Evolutionary conservation across 176 grass and related monocot genomes (phyloP), one percentile per base, ranked within the genome.

Genomic region (Cenchrus fungigraminus): DNA sequence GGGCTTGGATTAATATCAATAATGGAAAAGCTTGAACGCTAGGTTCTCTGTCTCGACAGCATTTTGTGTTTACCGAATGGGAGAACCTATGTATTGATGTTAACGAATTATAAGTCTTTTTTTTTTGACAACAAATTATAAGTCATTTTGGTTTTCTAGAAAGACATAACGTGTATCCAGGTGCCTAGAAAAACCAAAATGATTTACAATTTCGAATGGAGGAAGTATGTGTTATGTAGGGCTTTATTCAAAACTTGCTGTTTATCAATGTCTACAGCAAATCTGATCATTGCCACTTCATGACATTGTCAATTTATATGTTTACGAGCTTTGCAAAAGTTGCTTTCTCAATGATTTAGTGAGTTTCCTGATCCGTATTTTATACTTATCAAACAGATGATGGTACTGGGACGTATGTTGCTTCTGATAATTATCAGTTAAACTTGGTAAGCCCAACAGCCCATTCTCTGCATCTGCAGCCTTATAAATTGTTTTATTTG

Each of bases 371-470:
- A 76, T 75, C 28, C 44, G 0, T 71, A 20, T 47, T 19, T 68
- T 51, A 67, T 51, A 67, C 20, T 61, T 19, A 54, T 44, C 82
- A 47, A 52, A 78, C 65, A 83, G 86, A 64, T 54, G 65, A 77
- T 52, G 40, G 12, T 61, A 69, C 50, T 19, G 19, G 20, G 67
- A n/a, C 11, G 3, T 34, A 12, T 1, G 43, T 88, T 71, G 25
- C 85, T 76, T 76, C 13, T 45, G 45, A 53, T 6, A 44, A 5
- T 40, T 32, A 70, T 77, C 71, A 76, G 53, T 31, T 70, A 49
- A 77, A 77, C 6, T 9, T 83, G 65, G 86, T 83, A 70, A 13
- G 75, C 25, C 31, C 19, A 71, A 49, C 34, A 9, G 75, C 17
- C n/a, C 12, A 71, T 58, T 50, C 51, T 56, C 53, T 50, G 62